These are phyloP conservation scores for Pyrus pyrifolia DNA, from an alignment of 306 rosid genomes.

Conservation along the genomic window DNA sequence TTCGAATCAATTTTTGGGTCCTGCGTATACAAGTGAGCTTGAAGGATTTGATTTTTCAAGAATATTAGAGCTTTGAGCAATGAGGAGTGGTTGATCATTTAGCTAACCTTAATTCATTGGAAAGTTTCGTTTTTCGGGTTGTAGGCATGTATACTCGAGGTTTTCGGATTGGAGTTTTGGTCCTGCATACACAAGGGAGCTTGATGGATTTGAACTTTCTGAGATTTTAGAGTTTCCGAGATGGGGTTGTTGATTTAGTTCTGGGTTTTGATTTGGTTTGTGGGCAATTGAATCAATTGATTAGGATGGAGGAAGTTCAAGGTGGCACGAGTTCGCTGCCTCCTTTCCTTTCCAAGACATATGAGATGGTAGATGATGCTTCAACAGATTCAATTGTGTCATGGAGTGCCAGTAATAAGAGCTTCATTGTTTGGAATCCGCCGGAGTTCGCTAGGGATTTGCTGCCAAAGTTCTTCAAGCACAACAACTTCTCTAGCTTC, in stretches of 20 bases:
- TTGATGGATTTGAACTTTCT: neutral
- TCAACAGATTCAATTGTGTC: constrained; percentile 56
- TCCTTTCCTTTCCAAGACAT: constrained; percentile 69
- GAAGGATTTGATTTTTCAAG: no score
- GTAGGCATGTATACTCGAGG: constrained; percentile 2
- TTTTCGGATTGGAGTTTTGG: neutral
- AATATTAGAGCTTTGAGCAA: no score
- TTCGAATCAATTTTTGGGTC: no score
- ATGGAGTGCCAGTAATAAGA: constrained; percentile 54
- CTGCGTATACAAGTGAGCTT: no score
- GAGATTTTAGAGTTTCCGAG: neutral
- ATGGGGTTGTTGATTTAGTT: constrained; percentile 9
- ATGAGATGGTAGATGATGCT: constrained; percentile 83
- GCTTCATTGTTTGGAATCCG: constrained; percentile 76
- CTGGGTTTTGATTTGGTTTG: constrained; percentile 31
- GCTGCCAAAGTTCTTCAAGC: constrained; percentile 78
- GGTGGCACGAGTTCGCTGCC: constrained; percentile 58
- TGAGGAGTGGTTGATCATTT: no score
- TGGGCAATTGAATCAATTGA: constrained; percentile 5
- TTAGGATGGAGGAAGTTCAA: constrained; percentile 67
- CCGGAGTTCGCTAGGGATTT: constrained; percentile 53
- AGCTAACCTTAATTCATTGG: neutral
- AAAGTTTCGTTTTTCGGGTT: neutral
- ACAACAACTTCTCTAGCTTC: constrained; percentile 88
- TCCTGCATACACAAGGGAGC: neutral